Evolutionary conservation across 2,329 filamentous ascomycete species (phyloP), one percentile per base, ranked within the genome.

Genomic region (Aspergillus hiratsukae): DNA sequence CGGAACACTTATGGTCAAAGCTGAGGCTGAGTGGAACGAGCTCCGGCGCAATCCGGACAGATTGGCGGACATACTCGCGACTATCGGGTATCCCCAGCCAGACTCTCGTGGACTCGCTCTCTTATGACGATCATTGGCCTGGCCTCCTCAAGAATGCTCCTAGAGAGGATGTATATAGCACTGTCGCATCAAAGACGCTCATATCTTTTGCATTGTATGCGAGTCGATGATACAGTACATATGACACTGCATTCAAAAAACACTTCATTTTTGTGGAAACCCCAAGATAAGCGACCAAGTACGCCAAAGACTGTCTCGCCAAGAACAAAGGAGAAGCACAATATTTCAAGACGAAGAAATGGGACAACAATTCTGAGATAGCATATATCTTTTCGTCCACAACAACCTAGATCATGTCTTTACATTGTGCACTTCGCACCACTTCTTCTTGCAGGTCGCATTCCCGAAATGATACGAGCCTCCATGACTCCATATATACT

Each of bases 361-460:
- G 49, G 23, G 14, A 51, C 7, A 40, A 6, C 14, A 21, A 37
- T 10, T 8, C 25, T 49, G 48, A 49, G 11, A 46, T 27, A 46
- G 21, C 11, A 4, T 27, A 46, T 27, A 11, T 14, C 3, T 27
- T 19, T 7, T 7, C 4, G 19, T 35, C 31, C 40, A 19, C 5
- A 48, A 19, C 17, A 28, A 49, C n/a, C 6, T 23, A 52, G 25
- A 53, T 61, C 58, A 66, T 10, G 58, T 37, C 3, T 55, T 64
- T 19, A 68, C 58, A 17, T 59, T 58, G 51, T 74, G 63, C 19
- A 81, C 63, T 66, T 84, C 79, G 17, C 75, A 69, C 80, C 82
- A 87, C 72, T 84, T 85, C 72, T 82, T 84, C 69, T 85, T 84
- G 64, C 82, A 85, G 0, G 84, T 86, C 2, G 82, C 78, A 61